phyloP scores from a whole-genome alignment of 2,329 filamentous ascomycete genomes.

The Penicillium paneum region DNA sequence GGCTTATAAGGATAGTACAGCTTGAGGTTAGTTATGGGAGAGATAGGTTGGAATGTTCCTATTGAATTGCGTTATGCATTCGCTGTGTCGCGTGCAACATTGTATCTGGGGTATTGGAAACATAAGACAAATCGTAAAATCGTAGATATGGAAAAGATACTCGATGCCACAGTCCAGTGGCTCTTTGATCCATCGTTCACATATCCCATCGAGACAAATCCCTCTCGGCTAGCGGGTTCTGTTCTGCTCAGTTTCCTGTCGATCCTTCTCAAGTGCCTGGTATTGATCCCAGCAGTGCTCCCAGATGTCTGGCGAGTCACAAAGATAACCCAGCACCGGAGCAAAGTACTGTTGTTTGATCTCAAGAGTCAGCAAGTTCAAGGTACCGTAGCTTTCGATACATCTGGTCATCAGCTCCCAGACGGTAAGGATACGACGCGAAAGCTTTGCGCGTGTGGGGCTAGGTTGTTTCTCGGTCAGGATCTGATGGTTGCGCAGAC shows the following conservation, averaged over 20 bases:
- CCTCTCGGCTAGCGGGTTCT: neutral
- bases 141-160: neutral
- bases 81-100: neutral
- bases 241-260: neutral
- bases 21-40: slow-evolving; percentile 8
- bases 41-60: neutral
- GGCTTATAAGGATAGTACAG: slow-evolving; percentile 32
- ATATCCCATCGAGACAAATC: neutral
- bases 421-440: slow-evolving; percentile 13
- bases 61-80: neutral
- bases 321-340: slow-evolving; percentile 10
- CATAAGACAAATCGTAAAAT: neutral
- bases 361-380: slow-evolving; percentile 11
- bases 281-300: neutral
- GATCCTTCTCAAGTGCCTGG: neutral
- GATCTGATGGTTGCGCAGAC: slow-evolving; percentile 19
- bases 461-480: neutral
- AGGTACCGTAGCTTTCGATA: slow-evolving; percentile 21
- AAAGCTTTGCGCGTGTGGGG: slow-evolving; percentile 10
- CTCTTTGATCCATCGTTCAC: neutral
- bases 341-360: slow-evolving; percentile 17
- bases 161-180: neutral
- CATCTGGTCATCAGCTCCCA: slow-evolving; percentile 21
- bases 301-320: slow-evolving; percentile 11
- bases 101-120: neutral